phyloP scores from a whole-genome alignment of 768 basidiomycete species.

The Tephrocybe sp. region DNA sequence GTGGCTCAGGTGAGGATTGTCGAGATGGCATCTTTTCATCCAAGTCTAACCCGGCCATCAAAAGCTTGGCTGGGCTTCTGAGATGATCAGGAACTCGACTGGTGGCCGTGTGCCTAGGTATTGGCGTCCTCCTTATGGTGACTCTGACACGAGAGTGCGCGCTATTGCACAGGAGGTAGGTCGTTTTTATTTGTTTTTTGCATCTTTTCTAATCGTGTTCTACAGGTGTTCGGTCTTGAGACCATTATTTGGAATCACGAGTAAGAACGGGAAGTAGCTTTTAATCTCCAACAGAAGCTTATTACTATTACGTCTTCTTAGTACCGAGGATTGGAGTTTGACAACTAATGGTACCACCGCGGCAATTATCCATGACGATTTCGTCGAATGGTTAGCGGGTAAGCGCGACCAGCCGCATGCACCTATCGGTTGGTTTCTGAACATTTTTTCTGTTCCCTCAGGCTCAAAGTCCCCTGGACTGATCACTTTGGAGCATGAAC shows the following conservation, averaged over 20 bases:
- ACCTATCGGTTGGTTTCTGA: too few species aligned
- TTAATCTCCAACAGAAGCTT: background rate
- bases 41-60: background rate
- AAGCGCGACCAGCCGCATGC: too few species aligned
- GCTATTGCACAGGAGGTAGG: slow-evolving; percentile 80
- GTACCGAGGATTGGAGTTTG: slow-evolving; percentile 79
- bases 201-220: background rate
- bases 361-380: slow-evolving; percentile 42
- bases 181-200: background rate
- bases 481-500: slow-evolving; percentile 84
- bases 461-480: slow-evolving; percentile 79
- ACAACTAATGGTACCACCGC: slow-evolving; percentile 42
- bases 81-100: slow-evolving; percentile 77
- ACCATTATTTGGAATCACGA: slow-evolving; percentile 94
- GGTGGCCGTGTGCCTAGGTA: slow-evolving; percentile 68
- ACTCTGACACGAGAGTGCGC: slow-evolving; percentile 79
- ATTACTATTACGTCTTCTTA: slow-evolving; percentile 23
- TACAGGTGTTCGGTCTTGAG: slow-evolving; percentile 67
- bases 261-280: slow-evolving; percentile 37
- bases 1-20: slow-evolving; percentile 55
- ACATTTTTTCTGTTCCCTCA: slow-evolving; percentile 13
- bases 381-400: slow-evolving; percentile 63
- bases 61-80: slow-evolving; percentile 77
- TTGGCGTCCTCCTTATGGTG: slow-evolving; percentile 91
- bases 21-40: background rate